Evolutionary conservation across 1,284 basidiomycete species (phyloP).

Genomic region (Tetrapyrgos nigripes): DNA sequence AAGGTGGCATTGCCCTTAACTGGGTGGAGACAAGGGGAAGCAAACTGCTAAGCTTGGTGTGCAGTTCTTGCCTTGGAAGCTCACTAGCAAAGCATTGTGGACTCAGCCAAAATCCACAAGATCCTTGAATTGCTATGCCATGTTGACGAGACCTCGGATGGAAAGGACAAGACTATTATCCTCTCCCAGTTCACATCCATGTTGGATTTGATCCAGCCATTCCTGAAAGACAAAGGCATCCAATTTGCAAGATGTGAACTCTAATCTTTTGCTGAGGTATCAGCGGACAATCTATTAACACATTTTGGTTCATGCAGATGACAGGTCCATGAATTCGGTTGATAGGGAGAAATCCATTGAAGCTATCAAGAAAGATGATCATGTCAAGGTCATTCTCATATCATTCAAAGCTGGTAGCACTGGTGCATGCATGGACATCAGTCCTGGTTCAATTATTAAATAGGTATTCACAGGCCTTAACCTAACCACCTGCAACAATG

Average conservation of each 20-base stretch:
- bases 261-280: slow-evolving; percentile 8
- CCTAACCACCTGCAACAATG: slow-evolving; percentile 65
- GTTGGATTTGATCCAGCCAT: slow-evolving; percentile 75
- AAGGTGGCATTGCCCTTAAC: too few relatives aligned
- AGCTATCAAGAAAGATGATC: slow-evolving; percentile 45
- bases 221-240: slow-evolving; percentile 62
- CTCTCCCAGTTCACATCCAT: slow-evolving; percentile 83
- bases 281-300: slow-evolving; percentile 15
- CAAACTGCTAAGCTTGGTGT: slow-evolving; percentile 64
- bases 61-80: slow-evolving; percentile 50
- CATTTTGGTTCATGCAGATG: slow-evolving; percentile 58
- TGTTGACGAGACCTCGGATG: slow-evolving; percentile 67
- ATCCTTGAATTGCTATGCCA: slow-evolving; percentile 76
- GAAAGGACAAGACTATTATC: slow-evolving; percentile 89
- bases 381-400: slow-evolving; percentile 56
- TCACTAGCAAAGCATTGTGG: slow-evolving; percentile 38
- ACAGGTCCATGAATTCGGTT: slow-evolving; percentile 83
- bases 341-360: slow-evolving; percentile 75
- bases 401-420: slow-evolving; percentile 67
- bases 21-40: too few relatives aligned
- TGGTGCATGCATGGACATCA: slow-evolving; percentile 30
- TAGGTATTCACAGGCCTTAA: slow-evolving; percentile 51
- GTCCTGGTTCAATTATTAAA: neutral
- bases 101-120: slow-evolving; percentile 90
- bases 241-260: slow-evolving; percentile 86